phyloP scores from a whole-genome alignment of 495 filamentous ascomycete species.

The Usnea hakonensis region DNA sequence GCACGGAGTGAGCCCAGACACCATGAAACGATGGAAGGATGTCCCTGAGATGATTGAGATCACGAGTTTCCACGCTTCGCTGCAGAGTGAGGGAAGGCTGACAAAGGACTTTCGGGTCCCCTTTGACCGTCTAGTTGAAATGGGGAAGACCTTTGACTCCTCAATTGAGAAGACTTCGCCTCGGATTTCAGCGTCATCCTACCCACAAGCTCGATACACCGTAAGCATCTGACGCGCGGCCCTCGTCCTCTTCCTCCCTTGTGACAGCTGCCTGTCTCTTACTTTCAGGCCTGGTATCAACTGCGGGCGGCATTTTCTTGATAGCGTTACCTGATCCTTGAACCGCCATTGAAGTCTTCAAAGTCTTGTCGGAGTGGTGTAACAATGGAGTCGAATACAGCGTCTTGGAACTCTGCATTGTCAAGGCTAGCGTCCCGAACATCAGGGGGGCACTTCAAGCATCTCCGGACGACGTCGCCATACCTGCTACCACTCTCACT shows the following conservation, averaged over 20 bases:
- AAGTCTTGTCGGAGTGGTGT: conserved; percentile 15
- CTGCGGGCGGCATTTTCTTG: not conserved
- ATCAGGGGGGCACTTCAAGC: conserved; percentile 23
- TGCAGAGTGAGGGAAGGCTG: conserved; percentile 21
- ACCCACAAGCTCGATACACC: too few species aligned
- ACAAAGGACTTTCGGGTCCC: conserved; percentile 11
- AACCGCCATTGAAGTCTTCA: conserved; percentile 7
- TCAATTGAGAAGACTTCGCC: conserved; percentile 2
- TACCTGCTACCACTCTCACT: conserved; percentile 26
- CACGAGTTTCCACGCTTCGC: conserved; percentile 17
- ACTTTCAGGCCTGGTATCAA: not conserved
- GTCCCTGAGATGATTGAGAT: conserved; percentile 18
- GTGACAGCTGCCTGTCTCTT: too few species aligned
- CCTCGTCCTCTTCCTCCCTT: too few species aligned
- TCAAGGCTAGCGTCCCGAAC: conserved; percentile 20
- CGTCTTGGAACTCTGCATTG: conserved; percentile 23
- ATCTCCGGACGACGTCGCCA: conserved; percentile 26
- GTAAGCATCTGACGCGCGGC: too few species aligned
- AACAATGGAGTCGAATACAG: conserved; percentile 22
- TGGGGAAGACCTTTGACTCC: conserved; percentile 8
- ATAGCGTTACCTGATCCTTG: not conserved
- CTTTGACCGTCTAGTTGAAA: conserved; percentile 18
- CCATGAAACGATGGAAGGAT: conserved; percentile 15
- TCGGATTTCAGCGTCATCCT: too few species aligned
- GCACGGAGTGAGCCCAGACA: conserved; percentile 13